Evolutionary conservation across 1,284 basidiomycete species (phyloP), one percentile per base, ranked within the genome.

Genomic region (Ceratobasidium sp.): DNA sequence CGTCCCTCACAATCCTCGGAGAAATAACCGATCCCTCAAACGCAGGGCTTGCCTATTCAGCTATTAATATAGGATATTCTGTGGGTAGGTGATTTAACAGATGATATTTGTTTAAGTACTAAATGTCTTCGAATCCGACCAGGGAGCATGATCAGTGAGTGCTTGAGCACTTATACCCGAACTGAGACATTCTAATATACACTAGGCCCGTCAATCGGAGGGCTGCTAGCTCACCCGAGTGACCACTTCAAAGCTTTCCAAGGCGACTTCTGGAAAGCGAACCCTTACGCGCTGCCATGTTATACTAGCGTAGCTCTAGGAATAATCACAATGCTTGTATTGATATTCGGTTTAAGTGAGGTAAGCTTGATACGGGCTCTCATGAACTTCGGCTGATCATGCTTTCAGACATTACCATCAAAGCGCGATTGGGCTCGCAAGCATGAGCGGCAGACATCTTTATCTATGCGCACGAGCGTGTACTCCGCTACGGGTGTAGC

Each of bases 171-270:
- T 32, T 4, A n/a, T 1, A 32, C 21, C 23, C 30, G 6, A 35
- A 32, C 26, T 21, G 11, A 8, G 5, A 28, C n/a, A 28, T 28
- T 13, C 57, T 43, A 32, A 58, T 43, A 14, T 41, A 16, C 30
- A 41, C 23, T 50, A 67, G 64, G 64, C 35, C 64, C 64, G 2
- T 26, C 64, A 46, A 67, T 67, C 55, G 64, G 64, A 9, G 64
- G 64, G 13, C 54, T 55, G 11, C 38, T 67, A 35, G 64, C 43
- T 11, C 64, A 67, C 18, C 64, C 64, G 26, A 55, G 50, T 26
- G 64, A 67, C 28, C 64, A 55, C 26, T 67, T 67, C 28, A 21
- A n/a, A 9, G 23, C 38, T 26, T 67, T 67, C 28, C 30, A 55
- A 55, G 50, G 64, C 1, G 64, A 67, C n/a, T 55, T 54, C 16